These are phyloP conservation scores for Cucumis hystrix DNA, from an alignment of 306 rosid genomes.

Conservation along the genomic window DNA sequence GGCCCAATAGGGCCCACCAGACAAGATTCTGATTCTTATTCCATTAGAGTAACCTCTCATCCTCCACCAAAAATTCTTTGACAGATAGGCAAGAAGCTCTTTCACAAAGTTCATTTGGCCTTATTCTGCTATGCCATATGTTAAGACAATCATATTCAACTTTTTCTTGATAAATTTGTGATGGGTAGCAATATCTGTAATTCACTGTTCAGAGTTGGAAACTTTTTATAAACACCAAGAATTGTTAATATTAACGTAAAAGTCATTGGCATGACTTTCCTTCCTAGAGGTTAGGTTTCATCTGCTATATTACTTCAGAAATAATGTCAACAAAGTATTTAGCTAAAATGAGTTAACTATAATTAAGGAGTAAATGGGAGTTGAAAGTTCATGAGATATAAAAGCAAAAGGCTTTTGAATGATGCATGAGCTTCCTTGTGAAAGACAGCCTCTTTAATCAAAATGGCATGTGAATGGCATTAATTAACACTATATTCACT, in stretches of 20 bases:
- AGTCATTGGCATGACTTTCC: no score
- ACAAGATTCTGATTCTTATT: slow-evolving; percentile 6
- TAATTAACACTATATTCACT: neutral
- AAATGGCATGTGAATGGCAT: slow-evolving; percentile 32
- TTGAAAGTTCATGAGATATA: neutral
- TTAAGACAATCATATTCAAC: neutral
- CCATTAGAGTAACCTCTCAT: neutral
- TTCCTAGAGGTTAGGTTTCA: no score
- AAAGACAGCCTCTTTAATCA: slow-evolving; percentile 2
- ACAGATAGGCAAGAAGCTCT: neutral
- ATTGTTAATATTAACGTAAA: no score
- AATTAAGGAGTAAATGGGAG: neutral
- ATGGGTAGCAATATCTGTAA: neutral
- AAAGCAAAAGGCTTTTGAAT: neutral
- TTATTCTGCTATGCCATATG: neutral
- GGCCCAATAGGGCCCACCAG: slow-evolving; percentile 7
- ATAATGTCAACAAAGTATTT: neutral
- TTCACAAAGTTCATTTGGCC: neutral
- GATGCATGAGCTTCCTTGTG: slow-evolving; percentile 14
- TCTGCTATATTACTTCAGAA: no score
- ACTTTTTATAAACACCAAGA: no score
- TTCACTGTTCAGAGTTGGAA: no score
- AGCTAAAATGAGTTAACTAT: neutral
- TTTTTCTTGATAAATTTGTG: neutral
- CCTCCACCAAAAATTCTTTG: neutral